Evolutionary conservation across 2,329 filamentous ascomycete genomes (phyloP), one percentile per base, ranked within the genome.

Genomic region (Epichloe gansuensis): DNA sequence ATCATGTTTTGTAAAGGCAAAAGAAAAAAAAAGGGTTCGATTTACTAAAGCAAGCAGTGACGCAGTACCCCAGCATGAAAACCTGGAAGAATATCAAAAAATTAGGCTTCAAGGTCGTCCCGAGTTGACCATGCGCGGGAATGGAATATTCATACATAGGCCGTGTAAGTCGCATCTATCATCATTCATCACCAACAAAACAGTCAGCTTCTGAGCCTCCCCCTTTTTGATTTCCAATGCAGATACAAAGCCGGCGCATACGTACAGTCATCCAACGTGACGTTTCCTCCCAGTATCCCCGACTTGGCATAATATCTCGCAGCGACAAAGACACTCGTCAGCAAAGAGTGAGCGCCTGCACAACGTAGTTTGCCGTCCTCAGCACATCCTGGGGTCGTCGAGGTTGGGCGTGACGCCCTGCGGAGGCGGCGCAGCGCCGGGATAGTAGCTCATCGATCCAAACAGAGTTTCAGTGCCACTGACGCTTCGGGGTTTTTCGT

Each of bases 191-290:
- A 25, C n/a, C 13, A 34, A 34, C 28, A 4, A 13, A 12, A 34
- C 25, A 11, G 11, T 28, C n/a, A n/a, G 25, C 21, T 21, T 21
- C 17, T 2, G 17, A 21, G 17, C 17, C 17, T 2, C 17, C 17
- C 17, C 17, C 17, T 21, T 21, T 21, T 21, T 21, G 2, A 2
- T 23, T 23, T n/a, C 34, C 21, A 4, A 35, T 35, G 12, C 34
- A 7, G 34, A 35, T 12, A 45, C 43, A 12, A 12, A 3, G 7
- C 31, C 8, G 28, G 5, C 6, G 7, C 37, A 3, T 23, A 55
- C 63, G 52, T 54, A 66, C 63, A 65, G 35, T 66, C 64, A 15
- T 66, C 64, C 4, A 46, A 43, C 34, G 54, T 56, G 48, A 58
- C 38, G 12, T 52, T n/a, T 23, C 58, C 51, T 38, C 54, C 50